phyloP scores from a whole-genome alignment of 495 filamentous ascomycete genomes.

The Annulohypoxylon nitens region DNA sequence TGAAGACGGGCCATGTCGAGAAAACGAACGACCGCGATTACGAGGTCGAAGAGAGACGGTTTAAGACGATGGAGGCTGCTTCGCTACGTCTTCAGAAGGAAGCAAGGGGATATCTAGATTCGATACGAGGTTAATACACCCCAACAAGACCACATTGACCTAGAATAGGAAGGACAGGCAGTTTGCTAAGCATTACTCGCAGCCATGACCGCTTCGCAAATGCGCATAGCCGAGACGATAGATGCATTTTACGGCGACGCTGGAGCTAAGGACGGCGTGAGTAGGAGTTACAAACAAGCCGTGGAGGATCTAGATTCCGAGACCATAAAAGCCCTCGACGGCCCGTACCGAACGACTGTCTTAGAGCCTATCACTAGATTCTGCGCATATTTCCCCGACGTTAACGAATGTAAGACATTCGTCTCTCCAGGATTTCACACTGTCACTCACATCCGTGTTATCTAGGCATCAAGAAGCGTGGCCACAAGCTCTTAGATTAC shows the following conservation, averaged over 20 bases:
- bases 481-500: constrained; percentile 98
- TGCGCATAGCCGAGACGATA: constrained; percentile 99
- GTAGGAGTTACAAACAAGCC: constrained; percentile 95
- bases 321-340: constrained; percentile 97
- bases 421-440: background rate
- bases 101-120: constrained; percentile 97
- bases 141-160: background rate
- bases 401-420: constrained; percentile 86
- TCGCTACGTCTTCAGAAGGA: constrained; percentile 94
- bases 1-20: constrained; percentile 99
- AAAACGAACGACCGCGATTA: constrained; percentile 98
- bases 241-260: constrained; percentile 99
- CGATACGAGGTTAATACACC: constrained; percentile 77
- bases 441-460: constrained; percentile 29
- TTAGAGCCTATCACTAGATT: constrained; percentile 94
- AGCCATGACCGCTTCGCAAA: constrained; percentile 99
- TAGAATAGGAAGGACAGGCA: too few relatives aligned
- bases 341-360: constrained; percentile 96
- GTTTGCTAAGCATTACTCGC: constrained; percentile 20
- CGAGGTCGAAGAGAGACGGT: constrained; percentile 96
- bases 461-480: constrained; percentile 93
- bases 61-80: constrained; percentile 95
- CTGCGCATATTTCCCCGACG: constrained; percentile 98
- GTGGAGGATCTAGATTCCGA: constrained; percentile 97
- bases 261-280: constrained; percentile 93